These are phyloP conservation scores for Aspergillus olivimuriae DNA, from an alignment of 495 filamentous ascomycete species.

Conservation along the genomic window DNA sequence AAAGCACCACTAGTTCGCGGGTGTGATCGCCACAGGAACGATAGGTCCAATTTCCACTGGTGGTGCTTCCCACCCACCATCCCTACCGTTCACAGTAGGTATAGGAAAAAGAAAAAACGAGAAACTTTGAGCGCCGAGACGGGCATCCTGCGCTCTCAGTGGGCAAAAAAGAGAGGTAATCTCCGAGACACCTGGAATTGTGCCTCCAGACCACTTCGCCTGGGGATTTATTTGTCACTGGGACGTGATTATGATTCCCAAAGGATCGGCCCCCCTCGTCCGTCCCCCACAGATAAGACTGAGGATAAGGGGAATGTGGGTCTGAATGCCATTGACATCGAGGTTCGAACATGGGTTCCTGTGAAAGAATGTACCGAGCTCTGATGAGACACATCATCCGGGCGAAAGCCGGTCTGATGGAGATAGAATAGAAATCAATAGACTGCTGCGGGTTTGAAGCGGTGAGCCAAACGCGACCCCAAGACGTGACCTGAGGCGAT, in stretches of 20 bases:
- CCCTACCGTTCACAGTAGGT: too few relatives aligned
- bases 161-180: neutral
- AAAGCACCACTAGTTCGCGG: constrained; percentile 13
- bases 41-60: constrained; percentile 20
- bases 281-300: too few relatives aligned
- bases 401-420: too few relatives aligned
- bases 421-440: constrained; percentile 6
- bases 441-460: constrained; percentile 6
- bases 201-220: too few relatives aligned
- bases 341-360: neutral
- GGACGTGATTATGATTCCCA: too few relatives aligned
- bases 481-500: neutral
- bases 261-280: too few relatives aligned
- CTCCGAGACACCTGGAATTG: too few relatives aligned
- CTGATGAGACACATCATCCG: too few relatives aligned
- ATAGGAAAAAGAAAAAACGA: neutral
- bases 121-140: neutral
- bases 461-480: constrained; percentile 9
- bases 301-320: too few relatives aligned
- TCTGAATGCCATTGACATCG: too few relatives aligned
- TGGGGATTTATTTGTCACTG: neutral
- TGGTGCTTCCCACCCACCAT: too few relatives aligned
- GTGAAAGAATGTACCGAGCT: too few relatives aligned
- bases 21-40: constrained; percentile 15
- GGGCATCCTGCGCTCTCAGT: neutral